phyloP scores from a whole-genome alignment of 1,139 yeast species.

The Candida mesenterica region DNA sequence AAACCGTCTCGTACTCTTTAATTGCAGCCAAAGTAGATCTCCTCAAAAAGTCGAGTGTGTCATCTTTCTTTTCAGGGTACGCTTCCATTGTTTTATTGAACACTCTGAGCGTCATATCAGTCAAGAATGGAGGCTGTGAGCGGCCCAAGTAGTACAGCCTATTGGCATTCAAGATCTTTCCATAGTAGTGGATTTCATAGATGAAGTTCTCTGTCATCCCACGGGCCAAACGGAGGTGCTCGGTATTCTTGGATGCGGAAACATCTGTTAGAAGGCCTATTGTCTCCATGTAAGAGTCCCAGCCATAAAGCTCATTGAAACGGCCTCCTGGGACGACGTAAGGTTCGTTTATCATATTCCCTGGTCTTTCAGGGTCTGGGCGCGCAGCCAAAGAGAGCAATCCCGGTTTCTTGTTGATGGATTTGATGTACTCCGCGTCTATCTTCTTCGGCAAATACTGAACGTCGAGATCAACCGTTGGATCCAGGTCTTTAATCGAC shows the following conservation, averaged over 20 bases:
- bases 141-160: constrained; percentile 88
- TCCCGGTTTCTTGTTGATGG: constrained; percentile 83
- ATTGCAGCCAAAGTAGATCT: constrained; percentile 77
- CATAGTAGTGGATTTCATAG: constrained; percentile 86
- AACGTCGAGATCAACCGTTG: constrained; percentile 67
- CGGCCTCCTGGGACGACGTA: constrained; percentile 98
- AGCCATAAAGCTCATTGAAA: constrained; percentile 93
- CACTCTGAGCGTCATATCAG: constrained; percentile 83
- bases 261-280: constrained; percentile 76
- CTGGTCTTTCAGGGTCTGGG: constrained; percentile 48
- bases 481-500: constrained; percentile 51
- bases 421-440: constrained; percentile 70
- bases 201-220: constrained; percentile 94
- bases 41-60: constrained; percentile 57
- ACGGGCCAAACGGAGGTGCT: constrained; percentile 57
- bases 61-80: constrained; percentile 30
- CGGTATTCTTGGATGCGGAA: constrained; percentile 42
- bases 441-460: constrained; percentile 62
- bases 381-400: constrained; percentile 76
- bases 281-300: constrained; percentile 96
- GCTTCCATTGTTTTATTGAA: constrained; percentile 56
- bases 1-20: constrained; percentile 77
- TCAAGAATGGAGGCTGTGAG: constrained; percentile 96
- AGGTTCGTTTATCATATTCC: constrained; percentile 64
- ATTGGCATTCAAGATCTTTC: constrained; percentile 92